A percentile compares a stretch with the other conserved stretches of the same genome.
Evolutionary conservation across 1,284 basidiomycete species (phyloP).

Genomic region (Boletellus deceptivus): DNA sequence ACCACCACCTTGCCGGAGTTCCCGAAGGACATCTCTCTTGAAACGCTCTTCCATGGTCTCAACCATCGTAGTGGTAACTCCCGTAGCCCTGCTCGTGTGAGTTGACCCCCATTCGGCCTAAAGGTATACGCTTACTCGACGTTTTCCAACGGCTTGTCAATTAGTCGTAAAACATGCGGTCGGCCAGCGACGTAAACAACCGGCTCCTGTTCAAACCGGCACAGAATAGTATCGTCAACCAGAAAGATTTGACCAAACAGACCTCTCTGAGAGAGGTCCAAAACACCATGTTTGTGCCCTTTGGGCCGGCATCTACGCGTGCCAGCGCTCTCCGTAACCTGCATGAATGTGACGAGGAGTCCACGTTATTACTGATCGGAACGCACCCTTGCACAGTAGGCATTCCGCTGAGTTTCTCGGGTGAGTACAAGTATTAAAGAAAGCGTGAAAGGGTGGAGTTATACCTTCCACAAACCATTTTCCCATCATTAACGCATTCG

Average conservation of each 20-base stretch:
- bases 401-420: slow-evolving; percentile 64
- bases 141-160: slow-evolving; percentile 88
- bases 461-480: slow-evolving; percentile 83
- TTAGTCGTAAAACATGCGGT: slow-evolving; percentile 91
- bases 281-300: slow-evolving; percentile 69
- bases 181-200: slow-evolving; percentile 89
- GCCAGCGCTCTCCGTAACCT: slow-evolving; percentile 82
- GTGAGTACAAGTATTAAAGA: slow-evolving; percentile 8
- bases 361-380: neutral
- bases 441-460: slow-evolving; percentile 17
- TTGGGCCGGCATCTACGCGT: slow-evolving; percentile 77
- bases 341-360: slow-evolving; percentile 1
- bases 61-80: slow-evolving; percentile 89
- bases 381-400: slow-evolving; percentile 81
- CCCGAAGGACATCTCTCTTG: slow-evolving; percentile 87
- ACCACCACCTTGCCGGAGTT: slow-evolving; percentile 73
- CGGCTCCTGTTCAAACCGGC: slow-evolving; percentile 65
- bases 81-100: slow-evolving; percentile 71
- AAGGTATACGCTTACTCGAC: slow-evolving; percentile 68
- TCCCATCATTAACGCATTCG: slow-evolving; percentile 42
- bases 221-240: neutral
- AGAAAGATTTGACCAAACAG: slow-evolving; percentile 28
- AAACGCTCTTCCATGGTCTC: slow-evolving; percentile 91
- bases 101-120: neutral
- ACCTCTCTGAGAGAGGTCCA: slow-evolving; percentile 94